Evolutionary conservation across 2,329 filamentous ascomycete genomes (phyloP).

Genomic region (Parastagonospora avenae): DNA sequence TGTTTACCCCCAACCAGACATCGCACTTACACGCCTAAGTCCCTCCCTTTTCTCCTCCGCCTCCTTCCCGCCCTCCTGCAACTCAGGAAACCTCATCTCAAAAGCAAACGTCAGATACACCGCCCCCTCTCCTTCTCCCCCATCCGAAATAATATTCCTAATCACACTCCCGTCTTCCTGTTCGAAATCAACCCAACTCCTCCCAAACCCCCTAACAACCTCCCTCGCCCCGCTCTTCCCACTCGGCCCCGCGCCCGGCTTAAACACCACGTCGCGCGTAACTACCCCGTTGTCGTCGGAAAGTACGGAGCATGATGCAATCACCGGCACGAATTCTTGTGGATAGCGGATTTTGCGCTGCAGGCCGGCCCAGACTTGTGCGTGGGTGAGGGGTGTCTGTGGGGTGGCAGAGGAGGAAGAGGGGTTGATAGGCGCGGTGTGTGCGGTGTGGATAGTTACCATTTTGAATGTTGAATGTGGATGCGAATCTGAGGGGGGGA

Average conservation of each 20-base stretch:
- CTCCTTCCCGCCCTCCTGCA: slow-evolving; percentile 45
- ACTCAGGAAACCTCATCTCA: slow-evolving; percentile 46
- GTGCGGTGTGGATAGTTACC: slow-evolving; percentile 48
- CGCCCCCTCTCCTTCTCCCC: slow-evolving; percentile 38
- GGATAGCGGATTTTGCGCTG: slow-evolving; percentile 54
- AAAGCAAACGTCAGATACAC: slow-evolving; percentile 56
- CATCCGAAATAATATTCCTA: slow-evolving; percentile 52
- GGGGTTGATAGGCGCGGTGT: slow-evolving; percentile 54
- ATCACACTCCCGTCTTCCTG: slow-evolving; percentile 51
- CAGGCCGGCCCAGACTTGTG: slow-evolving; percentile 52
- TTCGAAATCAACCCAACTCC: slow-evolving; percentile 54
- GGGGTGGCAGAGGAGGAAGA: slow-evolving; percentile 33
- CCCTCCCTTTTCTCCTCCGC: slow-evolving; percentile 31
- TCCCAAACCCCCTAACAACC: slow-evolving; percentile 46
- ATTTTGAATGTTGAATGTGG: slow-evolving; percentile 37
- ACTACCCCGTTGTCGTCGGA: slow-evolving; percentile 45
- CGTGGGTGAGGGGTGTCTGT: slow-evolving; percentile 42
- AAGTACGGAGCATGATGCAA: slow-evolving; percentile 49
- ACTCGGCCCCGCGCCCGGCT: slow-evolving; percentile 34
- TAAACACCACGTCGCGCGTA: slow-evolving; percentile 48
- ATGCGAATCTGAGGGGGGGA: too few species aligned
- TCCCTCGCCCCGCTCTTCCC: slow-evolving; percentile 40
- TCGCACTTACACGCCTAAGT: slow-evolving; percentile 28
- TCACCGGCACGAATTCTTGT: slow-evolving; percentile 54
- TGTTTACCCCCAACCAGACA: neutral